Base-by-base conservation (phyloP, 192 early-diverging fungal genomes). In the Thamnidium elegans region DNA sequence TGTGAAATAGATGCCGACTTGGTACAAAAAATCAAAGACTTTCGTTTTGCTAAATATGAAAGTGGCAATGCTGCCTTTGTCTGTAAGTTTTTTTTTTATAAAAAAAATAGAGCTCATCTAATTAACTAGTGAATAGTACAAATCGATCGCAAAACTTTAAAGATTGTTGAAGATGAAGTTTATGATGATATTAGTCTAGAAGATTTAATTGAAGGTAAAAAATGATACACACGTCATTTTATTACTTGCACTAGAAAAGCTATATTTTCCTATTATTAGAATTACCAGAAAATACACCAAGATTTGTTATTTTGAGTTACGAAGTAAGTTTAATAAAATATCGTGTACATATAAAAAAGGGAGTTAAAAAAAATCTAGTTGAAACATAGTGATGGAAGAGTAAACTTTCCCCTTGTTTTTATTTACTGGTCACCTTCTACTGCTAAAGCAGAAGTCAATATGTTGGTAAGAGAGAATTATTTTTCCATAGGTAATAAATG, bases 391-490 rank as follows among this genome's bases (percentile, higher is more conserved):
- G 83, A 86, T 66, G 91, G 89, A 13, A 82, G 92, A 6, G 73
- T 84, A 14, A 86, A 83, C 7, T 93, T 83, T 45, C 93, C 93
- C 0, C 73, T 95, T 20, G 80, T 90, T 3, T 86, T 90, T 55
- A 70, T 90, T 14, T 87, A 85, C 62, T 88, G 88, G 69, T 79
- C 79, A 14, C 88, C 87, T 3, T 55, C 36, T 8, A 67, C 78
- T 19, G 74, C 72, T 11, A 78, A 74, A 17, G 71, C 81, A 6
- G 72, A 76, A 23, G 48, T 77, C 14, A 67, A 78, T 59, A 79
- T 79, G 86, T 77, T 58, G 69, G 80, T 76, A 67, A 36, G 50
- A 45, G 15, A 23, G 14, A 15, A 39, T 39, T 39, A 10, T 51
- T 4, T 52, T 19, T 42, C 26, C 15, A 32, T 69, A 0, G 10